Evolutionary conservation across 2,329 filamentous ascomycete genomes (phyloP), one percentile per base, ranked within the genome.

Genomic region (Magnaporthiopsis poae): DNA sequence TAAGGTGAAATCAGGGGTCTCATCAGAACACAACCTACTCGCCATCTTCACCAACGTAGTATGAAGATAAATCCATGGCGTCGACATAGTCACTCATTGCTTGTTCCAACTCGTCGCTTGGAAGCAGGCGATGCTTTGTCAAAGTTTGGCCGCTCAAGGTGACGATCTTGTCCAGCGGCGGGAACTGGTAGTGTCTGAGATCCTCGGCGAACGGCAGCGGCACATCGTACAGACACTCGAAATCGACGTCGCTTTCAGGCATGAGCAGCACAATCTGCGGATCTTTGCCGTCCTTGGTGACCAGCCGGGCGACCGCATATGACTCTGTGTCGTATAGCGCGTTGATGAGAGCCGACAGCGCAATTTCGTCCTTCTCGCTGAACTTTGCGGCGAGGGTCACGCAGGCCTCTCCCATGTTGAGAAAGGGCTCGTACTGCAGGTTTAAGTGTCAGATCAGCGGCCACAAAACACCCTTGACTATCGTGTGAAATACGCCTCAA

Each of bases 191-290:
- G n/a, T 84, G 84, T 52, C 95, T 86, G 63, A 97, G 82, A 73
- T 99, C 95, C 79, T 99, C 95, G 2, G 92, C 89, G 73, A 97
- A 99, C 0, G 95, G 95, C 7, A 98, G 81, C 52, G 95, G 92
- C 0, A 96, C 84, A 73, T 99, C 95, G 69, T 96, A 88, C 1
- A 99, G 82, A 71, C 91, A 94, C 75, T 97, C 93, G 70, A 91
- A 86, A 33, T 91, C 88, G 2, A 84, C 81, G 69, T 96, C 91
- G 68, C 96, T 87, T 27, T 86, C 84, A 2, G 95, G 95, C 5
- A 90, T 88, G 61, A 99, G 82, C 18, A 98, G 81, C 0, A 96
- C 78, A 21, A 98, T 80, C 36, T 86, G 74, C 0, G 95, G 94
- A 2, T 91, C 85, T 70, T 91, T 92, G 71, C 87, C 87, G 68